Evolutionary conservation across 192 early-diverging fungal species (phyloP).

Genomic region (Dimargaris cristalligena): DNA sequence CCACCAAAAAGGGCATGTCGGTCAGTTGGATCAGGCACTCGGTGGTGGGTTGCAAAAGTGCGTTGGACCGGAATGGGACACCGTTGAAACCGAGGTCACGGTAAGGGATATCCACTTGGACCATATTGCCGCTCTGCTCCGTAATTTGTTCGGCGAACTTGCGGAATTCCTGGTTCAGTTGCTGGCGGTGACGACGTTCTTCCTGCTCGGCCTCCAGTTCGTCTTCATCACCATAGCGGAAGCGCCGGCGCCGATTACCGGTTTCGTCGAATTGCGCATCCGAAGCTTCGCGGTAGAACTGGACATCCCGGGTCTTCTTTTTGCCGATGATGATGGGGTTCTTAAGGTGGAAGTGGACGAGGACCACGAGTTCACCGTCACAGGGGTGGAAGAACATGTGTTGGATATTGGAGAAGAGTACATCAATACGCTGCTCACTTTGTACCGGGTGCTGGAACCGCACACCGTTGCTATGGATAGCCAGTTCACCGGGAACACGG

Average conservation of each 20-base stretch:
- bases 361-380: conserved; percentile 86
- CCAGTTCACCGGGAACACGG: conserved; percentile 84
- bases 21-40: conserved; percentile 93
- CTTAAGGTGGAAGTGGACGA: conserved; percentile 90
- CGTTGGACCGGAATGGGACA: conserved; percentile 82
- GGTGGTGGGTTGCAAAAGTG: conserved; percentile 83
- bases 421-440: conserved; percentile 69
- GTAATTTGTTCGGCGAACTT: conserved; percentile 80
- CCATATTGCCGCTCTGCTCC: conserved; percentile 57
- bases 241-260: conserved; percentile 69
- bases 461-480: conserved; percentile 92
- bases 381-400: conserved; percentile 98
- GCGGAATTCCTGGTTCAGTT: conserved; percentile 88
- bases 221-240: conserved; percentile 95
- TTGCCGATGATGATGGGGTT: conserved; percentile 96
- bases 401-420: conserved; percentile 94
- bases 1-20: conserved; percentile 80
- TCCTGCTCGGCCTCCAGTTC: conserved; percentile 93
- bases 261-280: conserved; percentile 96
- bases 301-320: conserved; percentile 94
- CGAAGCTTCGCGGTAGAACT: conserved; percentile 93
- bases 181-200: conserved; percentile 65
- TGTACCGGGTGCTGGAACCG: conserved; percentile 71
- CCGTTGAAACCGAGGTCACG: conserved; percentile 88
- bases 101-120: conserved; percentile 87